phyloP scores from a whole-genome alignment of 83 land plant species.

The Picea engelmannii region DNA sequence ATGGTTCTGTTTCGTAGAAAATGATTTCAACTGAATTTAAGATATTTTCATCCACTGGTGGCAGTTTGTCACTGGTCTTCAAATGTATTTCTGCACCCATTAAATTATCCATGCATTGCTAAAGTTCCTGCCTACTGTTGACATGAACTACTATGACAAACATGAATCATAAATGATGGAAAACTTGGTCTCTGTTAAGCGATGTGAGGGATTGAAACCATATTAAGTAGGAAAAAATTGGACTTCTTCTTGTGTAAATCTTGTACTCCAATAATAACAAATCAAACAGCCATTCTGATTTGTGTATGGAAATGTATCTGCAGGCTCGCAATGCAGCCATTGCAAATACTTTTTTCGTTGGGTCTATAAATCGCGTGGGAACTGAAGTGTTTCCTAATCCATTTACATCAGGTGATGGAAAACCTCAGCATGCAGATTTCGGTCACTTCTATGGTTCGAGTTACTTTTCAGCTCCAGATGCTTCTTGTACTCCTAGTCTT shows the following conservation, averaged over 20 bases:
- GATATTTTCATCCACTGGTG: neutral
- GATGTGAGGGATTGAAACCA: neutral
- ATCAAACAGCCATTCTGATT: slow-evolving; percentile 8
- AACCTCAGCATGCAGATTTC: slow-evolving; percentile 86
- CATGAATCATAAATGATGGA: slow-evolving; percentile 4
- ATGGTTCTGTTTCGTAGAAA: neutral
- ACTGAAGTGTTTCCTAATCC: slow-evolving; percentile 90
- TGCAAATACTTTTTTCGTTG: slow-evolving; percentile 91
- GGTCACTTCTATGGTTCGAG: slow-evolving; percentile 99
- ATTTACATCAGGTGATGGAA: slow-evolving; percentile 97
- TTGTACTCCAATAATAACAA: neutral
- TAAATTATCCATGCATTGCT: neutral
- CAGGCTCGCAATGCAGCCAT: slow-evolving; percentile 99
- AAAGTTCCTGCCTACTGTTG: neutral
- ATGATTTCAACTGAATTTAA: neutral
- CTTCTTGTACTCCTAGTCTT: slow-evolving; percentile 93
- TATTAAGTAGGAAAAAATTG: neutral
- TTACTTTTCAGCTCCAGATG: slow-evolving; percentile 89
- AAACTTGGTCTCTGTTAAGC: neutral
- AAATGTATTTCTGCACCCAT: neutral
- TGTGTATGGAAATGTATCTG: neutral
- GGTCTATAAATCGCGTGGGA: slow-evolving; percentile 97
- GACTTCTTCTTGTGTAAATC: neutral
- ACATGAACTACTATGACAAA: neutral
- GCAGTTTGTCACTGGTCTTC: neutral